Conservation (phyloP, 164 flowering plant species). For the Umbellularia californica region DNA sequence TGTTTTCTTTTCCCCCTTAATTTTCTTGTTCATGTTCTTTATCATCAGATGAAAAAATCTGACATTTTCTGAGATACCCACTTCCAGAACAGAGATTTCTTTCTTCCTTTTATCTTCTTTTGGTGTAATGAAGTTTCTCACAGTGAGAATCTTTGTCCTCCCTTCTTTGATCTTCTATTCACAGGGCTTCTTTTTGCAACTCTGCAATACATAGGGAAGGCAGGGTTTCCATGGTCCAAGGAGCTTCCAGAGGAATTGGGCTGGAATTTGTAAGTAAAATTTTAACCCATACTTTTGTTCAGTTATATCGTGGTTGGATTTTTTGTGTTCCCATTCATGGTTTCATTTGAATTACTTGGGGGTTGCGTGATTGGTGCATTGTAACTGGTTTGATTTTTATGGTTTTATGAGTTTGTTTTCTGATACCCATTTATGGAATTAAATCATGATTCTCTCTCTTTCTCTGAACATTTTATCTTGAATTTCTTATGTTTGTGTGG, state of each 20-base stretch:
- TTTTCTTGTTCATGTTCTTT: too few relatives aligned
- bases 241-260: conserved; percentile 47
- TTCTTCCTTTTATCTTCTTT: too few relatives aligned
- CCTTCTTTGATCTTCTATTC: conserved; percentile 7
- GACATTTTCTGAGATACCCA: too few relatives aligned
- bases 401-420: background rate
- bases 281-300: background rate
- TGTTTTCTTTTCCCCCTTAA: too few relatives aligned
- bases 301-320: background rate
- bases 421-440: too few relatives aligned
- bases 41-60: too few relatives aligned
- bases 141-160: background rate
- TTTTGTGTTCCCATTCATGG: background rate
- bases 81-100: too few relatives aligned
- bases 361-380: background rate
- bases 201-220: conserved; percentile 15
- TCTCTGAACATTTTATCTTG: background rate
- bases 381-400: background rate
- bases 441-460: background rate
- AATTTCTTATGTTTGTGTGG: background rate
- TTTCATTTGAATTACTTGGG: background rate
- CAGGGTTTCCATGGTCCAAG: conserved; percentile 43
- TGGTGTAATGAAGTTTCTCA: background rate
- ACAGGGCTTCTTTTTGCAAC: conserved; percentile 18
- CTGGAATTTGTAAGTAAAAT: conserved; percentile 39